Evolutionary conservation across 2,329 filamentous ascomycete genomes (phyloP).

Genomic region (Pseudofabraea citricarpa): DNA sequence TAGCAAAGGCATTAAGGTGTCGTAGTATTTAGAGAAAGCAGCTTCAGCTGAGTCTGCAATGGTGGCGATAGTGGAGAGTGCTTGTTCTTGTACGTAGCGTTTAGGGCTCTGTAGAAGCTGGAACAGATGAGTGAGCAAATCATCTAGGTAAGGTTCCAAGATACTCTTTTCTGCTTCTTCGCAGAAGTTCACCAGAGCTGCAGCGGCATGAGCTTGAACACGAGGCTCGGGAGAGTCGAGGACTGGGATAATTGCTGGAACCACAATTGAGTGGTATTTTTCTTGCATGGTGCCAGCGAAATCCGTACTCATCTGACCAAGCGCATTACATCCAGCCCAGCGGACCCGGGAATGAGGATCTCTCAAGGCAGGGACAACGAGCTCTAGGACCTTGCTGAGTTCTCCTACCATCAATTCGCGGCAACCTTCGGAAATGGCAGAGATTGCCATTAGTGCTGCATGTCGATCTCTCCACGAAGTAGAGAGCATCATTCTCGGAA

Average conservation of each 20-base stretch:
- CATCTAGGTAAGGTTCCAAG: slow-evolving; percentile 88
- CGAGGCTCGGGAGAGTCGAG: slow-evolving; percentile 85
- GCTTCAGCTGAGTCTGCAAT: slow-evolving; percentile 98
- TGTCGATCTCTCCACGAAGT: slow-evolving; percentile 92
- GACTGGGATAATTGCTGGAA: slow-evolving; percentile 89
- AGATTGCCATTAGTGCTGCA: slow-evolving; percentile 97
- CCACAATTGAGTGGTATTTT: slow-evolving; percentile 83
- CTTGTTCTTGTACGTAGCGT: slow-evolving; percentile 96
- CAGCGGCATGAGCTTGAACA: slow-evolving; percentile 94
- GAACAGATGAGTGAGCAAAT: slow-evolving; percentile 79
- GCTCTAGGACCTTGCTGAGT: slow-evolving; percentile 85
- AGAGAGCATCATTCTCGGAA: slow-evolving; percentile 96
- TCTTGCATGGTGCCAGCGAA: slow-evolving; percentile 98
- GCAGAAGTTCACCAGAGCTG: slow-evolving; percentile 98
- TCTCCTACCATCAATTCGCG: slow-evolving; percentile 94
- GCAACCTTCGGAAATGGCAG: slow-evolving; percentile 95
- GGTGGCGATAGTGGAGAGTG: slow-evolving; percentile 93
- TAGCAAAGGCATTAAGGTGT: slow-evolving; percentile 89
- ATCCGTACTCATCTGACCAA: slow-evolving; percentile 99
- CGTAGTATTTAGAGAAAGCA: slow-evolving; percentile 92
- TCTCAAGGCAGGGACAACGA: slow-evolving; percentile 87
- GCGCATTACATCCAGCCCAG: slow-evolving; percentile 95
- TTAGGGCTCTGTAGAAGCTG: slow-evolving; percentile 86
- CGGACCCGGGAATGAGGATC: slow-evolving; percentile 91
- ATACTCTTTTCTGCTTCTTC: slow-evolving; percentile 93